phyloP scores from a whole-genome alignment of 2,329 filamentous ascomycete species.

The Fusarium sp. region DNA sequence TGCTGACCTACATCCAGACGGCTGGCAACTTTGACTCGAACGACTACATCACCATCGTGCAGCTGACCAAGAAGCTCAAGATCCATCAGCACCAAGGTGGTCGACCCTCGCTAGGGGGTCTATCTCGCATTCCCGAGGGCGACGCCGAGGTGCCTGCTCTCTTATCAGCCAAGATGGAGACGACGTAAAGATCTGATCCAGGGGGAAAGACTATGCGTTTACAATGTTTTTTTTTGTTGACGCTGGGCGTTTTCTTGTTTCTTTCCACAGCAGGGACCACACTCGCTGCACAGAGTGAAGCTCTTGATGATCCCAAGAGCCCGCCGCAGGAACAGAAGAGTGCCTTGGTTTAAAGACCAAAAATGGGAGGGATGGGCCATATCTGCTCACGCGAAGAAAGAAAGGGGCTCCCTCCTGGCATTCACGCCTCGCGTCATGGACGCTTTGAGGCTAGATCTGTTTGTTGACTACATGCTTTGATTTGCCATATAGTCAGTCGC shows the following conservation, averaged over 20 bases:
- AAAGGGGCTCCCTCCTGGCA: not conserved
- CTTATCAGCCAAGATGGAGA: constrained; percentile 47
- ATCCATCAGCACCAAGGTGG: constrained; percentile 66
- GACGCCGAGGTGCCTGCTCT: constrained; percentile 60
- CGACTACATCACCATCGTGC: constrained; percentile 82
- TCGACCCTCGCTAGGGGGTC: constrained; percentile 57
- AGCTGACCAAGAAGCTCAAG: constrained; percentile 87
- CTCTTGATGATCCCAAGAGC: not conserved
- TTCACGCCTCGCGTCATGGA: constrained; percentile 3
- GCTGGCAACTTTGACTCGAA: constrained; percentile 79
- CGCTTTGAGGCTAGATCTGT: constrained; percentile 7
- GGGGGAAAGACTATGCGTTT: constrained; percentile 1
- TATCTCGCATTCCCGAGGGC: constrained; percentile 69
- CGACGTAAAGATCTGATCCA: constrained; percentile 32
- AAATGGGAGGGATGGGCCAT: not conserved
- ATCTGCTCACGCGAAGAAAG: constrained; percentile 23
- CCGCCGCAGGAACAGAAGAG: not conserved
- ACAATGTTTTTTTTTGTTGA: constrained; percentile 16
- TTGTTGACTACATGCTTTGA: constrained; percentile 1
- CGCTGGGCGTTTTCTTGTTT: constrained; percentile 27
- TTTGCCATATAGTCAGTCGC: not conserved
- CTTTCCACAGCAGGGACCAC: constrained; percentile 6
- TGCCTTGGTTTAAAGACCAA: constrained; percentile 11
- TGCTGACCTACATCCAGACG: constrained; percentile 84
- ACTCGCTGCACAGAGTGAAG: not conserved